Base-by-base conservation (phyloP, 2,329 filamentous ascomycete genomes). In the Phialophora macrospora region DNA sequence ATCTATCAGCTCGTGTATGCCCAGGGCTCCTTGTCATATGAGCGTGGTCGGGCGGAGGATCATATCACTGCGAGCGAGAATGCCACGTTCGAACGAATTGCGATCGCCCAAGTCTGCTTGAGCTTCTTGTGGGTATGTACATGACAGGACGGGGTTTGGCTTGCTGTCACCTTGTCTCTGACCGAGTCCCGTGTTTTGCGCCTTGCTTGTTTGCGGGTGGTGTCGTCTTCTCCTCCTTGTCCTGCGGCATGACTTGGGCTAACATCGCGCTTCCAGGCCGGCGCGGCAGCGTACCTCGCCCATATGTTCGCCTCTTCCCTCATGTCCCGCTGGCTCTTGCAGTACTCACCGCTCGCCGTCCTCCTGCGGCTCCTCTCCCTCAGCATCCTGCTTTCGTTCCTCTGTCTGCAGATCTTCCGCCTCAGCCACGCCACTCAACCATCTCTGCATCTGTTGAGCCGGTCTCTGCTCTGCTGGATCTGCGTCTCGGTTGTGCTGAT, bases 301-400 rank as follows among this genome's bases (percentile, higher is more conserved):
- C 71, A 72, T 62, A 48, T 72, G 54, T 71, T 72, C 57, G 68
- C 68, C 6, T 72, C 71, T 8, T 72, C 71, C 5, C 63, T 72
- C 46, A 72, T 72, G 71, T 62, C 71, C 12, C 66, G 71, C 34
- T 72, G 90, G 91, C 88, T 95, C 72, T 84, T 94, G 72, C 90
- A 93, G 77, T 95, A 94, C 79, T 92, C 91, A 14, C 90, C 91
- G 46, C 75, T 79, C 72, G 91, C 91, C 57, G 92, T 92, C 55
- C 86, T 93, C 67, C 88, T 95, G 64, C 90, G 91, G 57, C 88
- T 95, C 52, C 68, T 66, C 67, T 68, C 66, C 30, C 57, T 72
- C 3, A 71, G 69, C 3, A 71, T 72, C 22, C 22, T 70, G 28
- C 66, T 72, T 6, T 71, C 71, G 14, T 72, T 71, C 51, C 63